Conservation (phyloP, 177 flowering plant species). For the Tripterygium wilfordii region DNA sequence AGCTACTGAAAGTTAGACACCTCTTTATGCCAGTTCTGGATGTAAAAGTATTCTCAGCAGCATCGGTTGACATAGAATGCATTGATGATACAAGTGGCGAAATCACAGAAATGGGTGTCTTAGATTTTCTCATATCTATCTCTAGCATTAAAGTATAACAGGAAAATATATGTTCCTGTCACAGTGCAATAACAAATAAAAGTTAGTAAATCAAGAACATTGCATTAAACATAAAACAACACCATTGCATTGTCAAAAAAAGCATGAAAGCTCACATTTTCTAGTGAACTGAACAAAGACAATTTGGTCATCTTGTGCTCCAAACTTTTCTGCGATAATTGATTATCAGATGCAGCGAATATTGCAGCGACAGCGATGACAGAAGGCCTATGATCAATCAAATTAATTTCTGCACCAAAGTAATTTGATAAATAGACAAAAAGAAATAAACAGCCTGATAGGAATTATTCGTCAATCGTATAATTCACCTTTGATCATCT, state of each 20-base stretch:
- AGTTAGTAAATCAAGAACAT: not conserved
- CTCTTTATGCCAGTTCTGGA: constrained; percentile 34
- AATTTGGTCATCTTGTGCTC: constrained; percentile 39
- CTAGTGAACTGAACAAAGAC: constrained; percentile 28
- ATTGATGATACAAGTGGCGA: constrained; percentile 23
- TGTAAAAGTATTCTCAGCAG: constrained; percentile 16
- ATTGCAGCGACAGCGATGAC: constrained; percentile 64
- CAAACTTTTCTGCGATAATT: constrained; percentile 29
- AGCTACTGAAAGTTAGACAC: constrained; percentile 25
- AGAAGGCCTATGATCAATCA: constrained; percentile 48
- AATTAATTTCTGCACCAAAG: constrained; percentile 35
- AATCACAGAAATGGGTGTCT: constrained; percentile 27
- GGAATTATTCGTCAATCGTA: not conserved
- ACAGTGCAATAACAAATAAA: constrained; percentile 2
- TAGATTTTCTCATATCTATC: constrained; percentile 27
- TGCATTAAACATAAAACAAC: not conserved
- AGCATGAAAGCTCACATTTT: constrained; percentile 38
- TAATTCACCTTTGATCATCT: constrained; percentile 38
- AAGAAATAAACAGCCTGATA: no score
- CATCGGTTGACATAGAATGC: constrained; percentile 16
- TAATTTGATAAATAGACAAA: not conserved
- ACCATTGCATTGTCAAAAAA: not conserved
- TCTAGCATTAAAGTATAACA: constrained; percentile 49
- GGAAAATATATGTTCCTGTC: constrained; percentile 45
- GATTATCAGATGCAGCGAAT: constrained; percentile 38